Conservation (phyloP, 2,329 filamentous ascomycete genomes). For the Paradendryphiella salina region DNA sequence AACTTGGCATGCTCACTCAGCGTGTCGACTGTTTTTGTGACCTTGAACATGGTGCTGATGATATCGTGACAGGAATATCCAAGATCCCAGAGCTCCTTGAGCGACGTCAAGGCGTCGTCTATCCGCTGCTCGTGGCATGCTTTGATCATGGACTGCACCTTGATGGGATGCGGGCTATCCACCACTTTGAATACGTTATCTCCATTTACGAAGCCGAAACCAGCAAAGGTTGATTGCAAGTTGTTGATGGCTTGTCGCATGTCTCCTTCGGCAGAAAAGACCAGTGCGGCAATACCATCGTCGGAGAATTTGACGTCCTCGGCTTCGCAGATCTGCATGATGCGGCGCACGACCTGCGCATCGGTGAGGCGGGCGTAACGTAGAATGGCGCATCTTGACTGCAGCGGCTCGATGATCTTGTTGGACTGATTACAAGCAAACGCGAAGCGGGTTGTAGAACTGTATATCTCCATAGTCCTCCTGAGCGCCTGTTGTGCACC, state of each 20-base stretch:
- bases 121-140: slow-evolving; percentile 92
- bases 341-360: slow-evolving; percentile 83
- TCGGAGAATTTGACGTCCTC: slow-evolving; percentile 90
- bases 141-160: slow-evolving; percentile 98
- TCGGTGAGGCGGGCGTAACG: slow-evolving; percentile 92
- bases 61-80: slow-evolving; percentile 99
- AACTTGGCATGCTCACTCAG: slow-evolving; percentile 93
- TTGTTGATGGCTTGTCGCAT: slow-evolving; percentile 99
- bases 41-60: slow-evolving; percentile 98
- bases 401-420: slow-evolving; percentile 99
- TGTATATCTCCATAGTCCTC: slow-evolving; percentile 98
- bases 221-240: slow-evolving; percentile 86
- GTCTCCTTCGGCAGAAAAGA: slow-evolving; percentile 96
- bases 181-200: slow-evolving; percentile 99
- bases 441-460: slow-evolving; percentile 91
- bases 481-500: slow-evolving; percentile 94
- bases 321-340: slow-evolving; percentile 89
- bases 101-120: slow-evolving; percentile 79
- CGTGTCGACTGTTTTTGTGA: slow-evolving; percentile 92
- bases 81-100: slow-evolving; percentile 90
- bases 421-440: slow-evolving; percentile 99
- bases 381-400: slow-evolving; percentile 93
- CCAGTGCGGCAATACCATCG: slow-evolving; percentile 90
- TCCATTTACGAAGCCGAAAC: slow-evolving; percentile 94
- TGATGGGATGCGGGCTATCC: slow-evolving; percentile 94